These are phyloP conservation scores for Gossypium thurberi DNA, from an alignment of 345 rosid genomes.

Conservation along the genomic window DNA sequence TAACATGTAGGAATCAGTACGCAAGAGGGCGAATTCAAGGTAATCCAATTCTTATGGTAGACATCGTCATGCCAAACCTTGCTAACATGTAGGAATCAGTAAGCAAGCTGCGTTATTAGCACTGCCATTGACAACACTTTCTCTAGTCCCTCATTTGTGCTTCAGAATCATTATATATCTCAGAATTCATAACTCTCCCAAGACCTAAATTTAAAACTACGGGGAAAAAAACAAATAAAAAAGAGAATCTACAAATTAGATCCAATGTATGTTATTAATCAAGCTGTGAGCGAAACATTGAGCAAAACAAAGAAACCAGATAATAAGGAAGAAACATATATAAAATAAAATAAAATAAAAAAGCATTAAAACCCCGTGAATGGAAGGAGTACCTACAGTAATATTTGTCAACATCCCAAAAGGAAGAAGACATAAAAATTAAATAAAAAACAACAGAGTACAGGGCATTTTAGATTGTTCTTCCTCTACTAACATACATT, in stretches of 20 bases:
- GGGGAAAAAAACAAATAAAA: background rate
- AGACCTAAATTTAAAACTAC: background rate
- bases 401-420: slow-evolving; percentile 14
- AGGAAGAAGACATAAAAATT: background rate
- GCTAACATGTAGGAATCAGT: background rate
- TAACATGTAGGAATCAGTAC: background rate
- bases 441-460: slow-evolving; percentile 7
- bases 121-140: background rate
- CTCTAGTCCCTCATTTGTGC: background rate
- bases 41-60: background rate
- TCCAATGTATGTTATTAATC: background rate
- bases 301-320: background rate
- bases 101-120: background rate
- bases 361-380: slow-evolving; percentile 18
- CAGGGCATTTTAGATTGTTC: slow-evolving; percentile 28
- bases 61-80: background rate
- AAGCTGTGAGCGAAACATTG: background rate
- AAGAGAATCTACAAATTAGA: background rate
- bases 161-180: background rate
- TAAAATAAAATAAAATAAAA: slow-evolving; percentile 23
- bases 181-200: background rate
- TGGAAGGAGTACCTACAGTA: slow-evolving; percentile 26
- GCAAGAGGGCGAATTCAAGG: background rate
- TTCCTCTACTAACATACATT: slow-evolving; percentile 25
- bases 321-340: background rate